Evolutionary conservation across 164 flowering plant species (phyloP), one percentile per base, ranked within the genome.

Genomic region (Tetracentron sinense): DNA sequence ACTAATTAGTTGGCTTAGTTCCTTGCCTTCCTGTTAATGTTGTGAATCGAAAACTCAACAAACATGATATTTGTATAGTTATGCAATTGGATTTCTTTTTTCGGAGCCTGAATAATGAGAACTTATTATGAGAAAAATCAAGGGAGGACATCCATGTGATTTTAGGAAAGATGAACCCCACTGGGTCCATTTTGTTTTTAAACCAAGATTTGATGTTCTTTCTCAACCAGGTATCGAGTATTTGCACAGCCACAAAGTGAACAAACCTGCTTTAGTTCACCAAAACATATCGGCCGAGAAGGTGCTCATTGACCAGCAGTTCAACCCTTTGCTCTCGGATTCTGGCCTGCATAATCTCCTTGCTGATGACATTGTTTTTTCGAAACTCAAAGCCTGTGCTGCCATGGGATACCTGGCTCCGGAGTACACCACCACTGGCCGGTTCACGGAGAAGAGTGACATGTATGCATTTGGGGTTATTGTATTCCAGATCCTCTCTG

Each of bases 351-450:
- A 77, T 68, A 82, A 74, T 65, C 83, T 84, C 50, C 82, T 84
- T 11, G 75, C 85, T 0, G 65, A 81, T 51, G 89, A 84, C 49
- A 63, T 75, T 3, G 79, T 84, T 58, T 84, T 75, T 73, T 79
- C 86, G 2, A 64, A 77, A 6, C 78, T 82, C 61, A 84, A 84
- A 58, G 69, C 78, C 60, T 75, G 81, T 53, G 89, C 89, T 35
- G 86, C 85, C 11, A 82, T 74, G 86, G 89, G 89, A 12, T 84
- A n/a, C n/a, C n/a, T n/a, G n/a, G n/a, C n/a, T n/a, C n/a, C n/a
- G n/a, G n/a, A n/a, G n/a, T n/a, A n/a, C 68, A 60, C 79, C 5
- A 78, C 60, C 14, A 84, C 85, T 1, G 89, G 89, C 59, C 75
- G 78, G 33, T 82, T 84, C 69, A 84, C 89, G 0, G 81, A 82